phyloP scores from a whole-genome alignment of 2,329 filamentous ascomycete genomes.

The Rhynchosporium graminicola region DNA sequence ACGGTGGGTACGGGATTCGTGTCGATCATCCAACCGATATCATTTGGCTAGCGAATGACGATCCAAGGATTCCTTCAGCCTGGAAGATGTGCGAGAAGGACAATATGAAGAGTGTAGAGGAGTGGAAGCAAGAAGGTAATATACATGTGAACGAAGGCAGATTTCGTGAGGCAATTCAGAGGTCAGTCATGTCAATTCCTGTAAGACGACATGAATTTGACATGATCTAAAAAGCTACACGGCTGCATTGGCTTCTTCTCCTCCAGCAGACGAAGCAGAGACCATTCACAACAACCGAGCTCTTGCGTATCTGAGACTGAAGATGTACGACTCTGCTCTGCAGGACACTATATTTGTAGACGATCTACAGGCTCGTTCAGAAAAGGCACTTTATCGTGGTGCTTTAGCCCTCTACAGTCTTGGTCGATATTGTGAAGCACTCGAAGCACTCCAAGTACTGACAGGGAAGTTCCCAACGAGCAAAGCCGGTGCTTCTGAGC shows the following conservation, averaged over 20 bases:
- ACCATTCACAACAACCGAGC: constrained; percentile 41
- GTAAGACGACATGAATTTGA: background rate
- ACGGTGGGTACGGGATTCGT: constrained; percentile 47
- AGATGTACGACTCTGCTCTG: constrained; percentile 42
- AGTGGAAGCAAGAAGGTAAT: constrained; percentile 29
- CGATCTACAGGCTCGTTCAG: constrained; percentile 6
- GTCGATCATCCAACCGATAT: constrained; percentile 57
- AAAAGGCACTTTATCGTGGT: constrained; percentile 23
- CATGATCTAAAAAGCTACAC: constrained; percentile 19
- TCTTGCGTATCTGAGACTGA: constrained; percentile 39
- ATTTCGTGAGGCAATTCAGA: constrained; percentile 33
- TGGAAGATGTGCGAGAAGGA: background rate
- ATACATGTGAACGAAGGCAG: constrained; percentile 27
- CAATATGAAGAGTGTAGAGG: background rate
- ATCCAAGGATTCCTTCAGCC: constrained; percentile 30
- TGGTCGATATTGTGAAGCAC: constrained; percentile 9
- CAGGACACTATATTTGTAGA: constrained; percentile 3
- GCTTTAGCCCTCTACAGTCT: constrained; percentile 20
- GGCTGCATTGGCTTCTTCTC: constrained; percentile 21
- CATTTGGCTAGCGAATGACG: constrained; percentile 41
- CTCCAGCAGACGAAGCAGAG: constrained; percentile 40
- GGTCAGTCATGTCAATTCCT: constrained; percentile 8
- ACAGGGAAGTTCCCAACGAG: background rate
- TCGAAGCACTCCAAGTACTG: constrained; percentile 12
- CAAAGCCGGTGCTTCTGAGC: constrained; percentile 1